Percentiles rank a stretch among this genome's conserved stretches.
These are phyloP conservation scores for Thymus mandschuricus DNA, from an alignment of 257 asterid genomes.

Conservation along the genomic window DNA sequence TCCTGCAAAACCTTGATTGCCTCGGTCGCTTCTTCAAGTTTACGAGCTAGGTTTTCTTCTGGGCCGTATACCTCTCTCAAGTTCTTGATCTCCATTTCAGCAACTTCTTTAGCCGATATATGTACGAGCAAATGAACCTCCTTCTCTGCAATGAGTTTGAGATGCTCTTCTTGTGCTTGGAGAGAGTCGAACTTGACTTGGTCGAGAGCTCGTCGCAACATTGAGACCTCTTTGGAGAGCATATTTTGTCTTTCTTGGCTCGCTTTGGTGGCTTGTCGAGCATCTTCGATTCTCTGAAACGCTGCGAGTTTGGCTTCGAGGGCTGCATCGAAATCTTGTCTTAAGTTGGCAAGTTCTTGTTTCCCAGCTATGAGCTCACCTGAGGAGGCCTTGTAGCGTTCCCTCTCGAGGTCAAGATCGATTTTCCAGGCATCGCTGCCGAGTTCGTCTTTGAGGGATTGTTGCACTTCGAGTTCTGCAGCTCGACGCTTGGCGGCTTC, in stretches of 20 bases:
- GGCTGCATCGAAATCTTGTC: slow-evolving; percentile 81
- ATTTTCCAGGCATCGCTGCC: slow-evolving; percentile 64
- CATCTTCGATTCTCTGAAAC: slow-evolving; percentile 64
- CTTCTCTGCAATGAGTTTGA: slow-evolving; percentile 54
- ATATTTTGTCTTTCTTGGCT: slow-evolving; percentile 46
- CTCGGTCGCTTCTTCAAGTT: slow-evolving; percentile 68
- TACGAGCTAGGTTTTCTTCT: slow-evolving; percentile 45
- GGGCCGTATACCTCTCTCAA: slow-evolving; percentile 48
- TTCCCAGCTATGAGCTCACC: slow-evolving; percentile 63
- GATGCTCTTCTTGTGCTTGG: slow-evolving; percentile 65
- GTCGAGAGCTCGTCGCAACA: slow-evolving; percentile 43
- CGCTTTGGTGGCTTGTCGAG: slow-evolving; percentile 46
- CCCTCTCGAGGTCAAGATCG: slow-evolving; percentile 60
- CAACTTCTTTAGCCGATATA: slow-evolving; percentile 55
- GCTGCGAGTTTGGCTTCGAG: slow-evolving; percentile 72
- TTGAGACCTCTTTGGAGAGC: slow-evolving; percentile 53
- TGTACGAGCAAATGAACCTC: slow-evolving; percentile 59
- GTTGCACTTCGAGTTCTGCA: slow-evolving; percentile 58
- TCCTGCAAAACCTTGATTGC: slow-evolving; percentile 67
- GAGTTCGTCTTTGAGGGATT: slow-evolving; percentile 45
- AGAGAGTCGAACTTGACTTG: slow-evolving; percentile 60
- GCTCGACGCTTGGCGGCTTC: slow-evolving; percentile 59
- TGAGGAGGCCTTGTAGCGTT: slow-evolving; percentile 63
- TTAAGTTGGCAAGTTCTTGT: slow-evolving; percentile 73
- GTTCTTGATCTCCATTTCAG: slow-evolving; percentile 46